A percentile compares a stretch with the other conserved stretches of the same genome.
Evolutionary conservation across 352 stramenopile species (phyloP).

Genomic region (Phytophthora idaei): DNA sequence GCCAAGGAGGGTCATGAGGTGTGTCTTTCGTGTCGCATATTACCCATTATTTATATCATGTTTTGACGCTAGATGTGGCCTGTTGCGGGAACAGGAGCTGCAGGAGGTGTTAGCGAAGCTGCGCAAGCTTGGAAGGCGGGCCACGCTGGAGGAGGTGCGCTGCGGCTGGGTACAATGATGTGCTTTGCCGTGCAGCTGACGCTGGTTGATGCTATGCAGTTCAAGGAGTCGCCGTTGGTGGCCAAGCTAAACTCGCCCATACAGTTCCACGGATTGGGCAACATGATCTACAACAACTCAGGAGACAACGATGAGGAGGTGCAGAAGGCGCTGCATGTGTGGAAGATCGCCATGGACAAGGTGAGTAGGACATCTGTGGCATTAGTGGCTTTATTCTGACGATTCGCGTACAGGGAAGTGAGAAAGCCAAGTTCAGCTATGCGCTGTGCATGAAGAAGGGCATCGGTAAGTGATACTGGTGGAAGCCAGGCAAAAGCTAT

Average conservation of each 20-base stretch:
- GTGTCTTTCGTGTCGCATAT: not conserved
- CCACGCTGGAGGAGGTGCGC: conserved; percentile 61
- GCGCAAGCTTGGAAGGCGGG: conserved; percentile 54
- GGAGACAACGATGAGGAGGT: conserved; percentile 61
- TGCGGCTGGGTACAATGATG: not conserved
- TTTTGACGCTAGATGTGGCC: not conserved
- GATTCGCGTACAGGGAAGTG: conserved; percentile 49
- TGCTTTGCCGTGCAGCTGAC: not conserved
- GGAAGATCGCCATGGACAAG: conserved; percentile 85
- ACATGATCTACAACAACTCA: conserved; percentile 87
- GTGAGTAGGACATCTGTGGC: conserved; percentile 17
- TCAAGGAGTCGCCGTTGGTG: conserved; percentile 71
- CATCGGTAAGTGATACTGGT: conserved; percentile 42
- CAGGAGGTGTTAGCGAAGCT: conserved; percentile 63
- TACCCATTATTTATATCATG: not conserved
- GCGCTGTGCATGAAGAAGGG: conserved; percentile 84
- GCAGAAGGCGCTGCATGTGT: conserved; percentile 78
- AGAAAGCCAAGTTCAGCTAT: conserved; percentile 87
- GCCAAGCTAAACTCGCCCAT: conserved; percentile 52
- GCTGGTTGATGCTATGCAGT: conserved; percentile 31
- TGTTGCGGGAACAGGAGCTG: conserved; percentile 44
- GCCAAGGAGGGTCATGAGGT: conserved; percentile 56
- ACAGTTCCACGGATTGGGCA: conserved; percentile 74
- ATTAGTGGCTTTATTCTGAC: not conserved
- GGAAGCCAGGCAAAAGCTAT: not conserved